A percentile compares a stretch with the other conserved stretches of the same genome.
Evolutionary conservation across 805 yeast genomes (phyloP).

Genomic region (Saccharomycopsis vini): DNA sequence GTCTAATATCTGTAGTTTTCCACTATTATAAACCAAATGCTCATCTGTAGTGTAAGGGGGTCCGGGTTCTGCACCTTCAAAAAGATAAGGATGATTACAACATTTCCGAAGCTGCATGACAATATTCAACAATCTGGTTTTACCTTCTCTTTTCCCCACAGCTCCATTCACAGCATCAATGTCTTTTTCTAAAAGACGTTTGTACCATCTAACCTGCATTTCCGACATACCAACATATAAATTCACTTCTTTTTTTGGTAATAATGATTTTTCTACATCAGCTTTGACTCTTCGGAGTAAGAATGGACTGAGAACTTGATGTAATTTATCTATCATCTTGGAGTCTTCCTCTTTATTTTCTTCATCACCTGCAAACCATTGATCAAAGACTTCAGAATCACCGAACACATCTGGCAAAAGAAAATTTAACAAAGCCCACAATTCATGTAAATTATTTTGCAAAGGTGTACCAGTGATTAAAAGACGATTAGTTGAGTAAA

Average conservation of each 20-base stretch:
- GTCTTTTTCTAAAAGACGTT: conserved; percentile 79
- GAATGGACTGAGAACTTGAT: conserved; percentile 82
- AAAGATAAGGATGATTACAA: conserved; percentile 93
- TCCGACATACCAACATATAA: conserved; percentile 91
- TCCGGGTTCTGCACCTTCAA: conserved; percentile 99
- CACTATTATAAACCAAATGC: conserved; percentile 82
- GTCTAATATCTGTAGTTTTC: conserved; percentile 84
- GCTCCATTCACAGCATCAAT: conserved; percentile 95
- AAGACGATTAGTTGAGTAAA: conserved; percentile 75
- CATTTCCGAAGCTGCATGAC: conserved; percentile 96
- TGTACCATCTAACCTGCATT: conserved; percentile 92
- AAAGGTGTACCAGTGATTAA: conserved; percentile 94
- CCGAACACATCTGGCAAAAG: conserved; percentile 91
- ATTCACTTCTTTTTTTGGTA: conserved; percentile 87
- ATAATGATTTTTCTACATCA: conserved; percentile 83
- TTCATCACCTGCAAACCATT: conserved; percentile 63
- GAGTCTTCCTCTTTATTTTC: conserved; percentile 56
- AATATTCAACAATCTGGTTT: conserved; percentile 81
- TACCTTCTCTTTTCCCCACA: conserved; percentile 88
- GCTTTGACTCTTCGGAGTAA: conserved; percentile 81
- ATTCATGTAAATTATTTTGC: conserved; percentile 89
- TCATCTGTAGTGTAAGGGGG: conserved; percentile 96
- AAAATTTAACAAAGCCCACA: conserved; percentile 92
- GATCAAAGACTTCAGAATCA: conserved; percentile 81
- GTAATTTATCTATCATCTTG: conserved; percentile 77